These are phyloP conservation scores for Lipomyces orientalis DNA, from an alignment of 805 yeast genomes.

Conservation along the genomic window DNA sequence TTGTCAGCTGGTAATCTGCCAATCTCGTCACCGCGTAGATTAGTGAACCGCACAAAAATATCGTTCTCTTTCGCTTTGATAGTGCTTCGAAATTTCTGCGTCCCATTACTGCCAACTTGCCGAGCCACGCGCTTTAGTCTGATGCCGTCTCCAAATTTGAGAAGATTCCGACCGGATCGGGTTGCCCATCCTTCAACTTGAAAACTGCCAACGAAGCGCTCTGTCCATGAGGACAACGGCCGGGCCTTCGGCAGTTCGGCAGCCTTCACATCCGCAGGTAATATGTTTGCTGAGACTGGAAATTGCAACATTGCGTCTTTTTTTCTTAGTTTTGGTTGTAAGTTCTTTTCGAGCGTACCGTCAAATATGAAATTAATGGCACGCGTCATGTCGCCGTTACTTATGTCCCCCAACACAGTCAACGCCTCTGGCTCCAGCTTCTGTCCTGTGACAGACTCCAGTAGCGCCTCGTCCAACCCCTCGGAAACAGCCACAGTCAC, in stretches of 20 bases:
- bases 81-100: constrained; percentile 13
- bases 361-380: constrained; percentile 32
- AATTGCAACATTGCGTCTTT: not conserved
- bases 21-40: constrained; percentile 57
- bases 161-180: constrained; percentile 43
- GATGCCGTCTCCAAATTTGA: constrained; percentile 45
- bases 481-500: not conserved
- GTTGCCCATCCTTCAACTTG: constrained; percentile 49
- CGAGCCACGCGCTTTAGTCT: constrained; percentile 39
- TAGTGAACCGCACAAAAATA: constrained; percentile 45
- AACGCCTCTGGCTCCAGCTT: constrained; percentile 12
- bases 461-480: constrained; percentile 14
- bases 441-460: constrained; percentile 20
- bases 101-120: not conserved
- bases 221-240: constrained; percentile 28
- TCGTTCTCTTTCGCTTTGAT: constrained; percentile 26
- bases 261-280: not conserved
- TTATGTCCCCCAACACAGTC: constrained; percentile 10
- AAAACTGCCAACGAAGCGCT: constrained; percentile 45
- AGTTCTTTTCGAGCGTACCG: constrained; percentile 21
- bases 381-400: constrained; percentile 28
- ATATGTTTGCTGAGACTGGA: not conserved
- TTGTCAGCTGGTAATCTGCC: constrained; percentile 77
- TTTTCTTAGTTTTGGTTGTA: not conserved
- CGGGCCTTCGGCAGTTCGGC: not conserved